Evolutionary conservation across 2,329 filamentous ascomycete species (phyloP).

Genomic region (Anthostomella pinea): DNA sequence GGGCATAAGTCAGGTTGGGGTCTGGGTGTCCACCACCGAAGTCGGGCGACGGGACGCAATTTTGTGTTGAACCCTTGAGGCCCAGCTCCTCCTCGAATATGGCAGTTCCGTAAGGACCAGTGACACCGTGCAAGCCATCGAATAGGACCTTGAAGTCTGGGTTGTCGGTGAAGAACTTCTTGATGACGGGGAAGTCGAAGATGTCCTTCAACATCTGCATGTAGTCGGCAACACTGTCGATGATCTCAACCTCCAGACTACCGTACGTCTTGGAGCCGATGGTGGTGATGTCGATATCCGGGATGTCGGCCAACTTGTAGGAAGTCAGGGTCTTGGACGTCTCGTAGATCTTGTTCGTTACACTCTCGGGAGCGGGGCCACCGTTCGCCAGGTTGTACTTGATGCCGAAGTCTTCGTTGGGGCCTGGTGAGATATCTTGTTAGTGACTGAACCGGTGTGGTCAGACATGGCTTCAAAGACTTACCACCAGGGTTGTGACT

Average conservation of each 20-base stretch:
- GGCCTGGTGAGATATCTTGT: constrained; percentile 53
- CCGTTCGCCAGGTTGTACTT: constrained; percentile 99
- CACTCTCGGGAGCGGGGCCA: constrained; percentile 89
- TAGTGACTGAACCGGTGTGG: constrained; percentile 1
- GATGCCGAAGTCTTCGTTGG: constrained; percentile 95
- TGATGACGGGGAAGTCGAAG: constrained; percentile 96
- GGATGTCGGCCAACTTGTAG: constrained; percentile 89
- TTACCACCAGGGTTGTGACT: constrained; percentile 97
- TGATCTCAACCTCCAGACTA: constrained; percentile 85
- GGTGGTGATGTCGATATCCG: constrained; percentile 77
- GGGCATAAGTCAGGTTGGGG: constrained; percentile 95
- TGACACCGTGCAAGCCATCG: constrained; percentile 91
- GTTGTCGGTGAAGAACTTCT: constrained; percentile 83
- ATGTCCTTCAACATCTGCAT: constrained; percentile 95
- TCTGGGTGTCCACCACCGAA: constrained; percentile 98
- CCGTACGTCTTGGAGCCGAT: constrained; percentile 85
- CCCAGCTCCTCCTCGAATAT: constrained; percentile 96
- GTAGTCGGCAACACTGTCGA: constrained; percentile 92
- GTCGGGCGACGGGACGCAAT: constrained; percentile 88
- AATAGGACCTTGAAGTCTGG: constrained; percentile 96
- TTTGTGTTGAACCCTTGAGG: constrained; percentile 74
- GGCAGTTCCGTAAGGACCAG: constrained; percentile 88
- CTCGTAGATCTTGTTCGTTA: constrained; percentile 98
- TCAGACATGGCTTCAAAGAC: constrained; percentile 27
- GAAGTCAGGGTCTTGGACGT: constrained; percentile 83